A percentile compares a stretch with the other conserved stretches of the same genome.
These are phyloP conservation scores for Massarina eburnea DNA, from an alignment of 2,329 filamentous ascomycete genomes.

Conservation along the genomic window DNA sequence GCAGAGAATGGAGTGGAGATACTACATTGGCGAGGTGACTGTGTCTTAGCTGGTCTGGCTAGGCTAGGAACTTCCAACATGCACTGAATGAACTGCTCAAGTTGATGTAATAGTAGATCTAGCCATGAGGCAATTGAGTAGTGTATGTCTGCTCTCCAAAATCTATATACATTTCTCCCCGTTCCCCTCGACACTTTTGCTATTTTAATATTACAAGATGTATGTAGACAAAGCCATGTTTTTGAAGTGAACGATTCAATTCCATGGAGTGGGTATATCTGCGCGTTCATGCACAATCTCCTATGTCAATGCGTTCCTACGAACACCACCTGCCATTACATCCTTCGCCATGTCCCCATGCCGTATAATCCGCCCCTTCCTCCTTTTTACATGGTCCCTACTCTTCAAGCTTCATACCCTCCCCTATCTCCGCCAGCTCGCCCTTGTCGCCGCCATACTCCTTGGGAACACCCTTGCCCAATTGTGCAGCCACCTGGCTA, in stretches of 20 bases:
- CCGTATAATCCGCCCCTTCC: background rate
- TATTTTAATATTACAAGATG: too few relatives aligned
- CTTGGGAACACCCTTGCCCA: conserved; percentile 68
- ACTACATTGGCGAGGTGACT: too few relatives aligned
- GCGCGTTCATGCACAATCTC: background rate
- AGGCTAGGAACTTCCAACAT: too few relatives aligned
- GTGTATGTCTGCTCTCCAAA: too few relatives aligned
- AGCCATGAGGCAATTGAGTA: too few relatives aligned
- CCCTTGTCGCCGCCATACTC: conserved; percentile 76
- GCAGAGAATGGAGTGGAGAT: too few relatives aligned
- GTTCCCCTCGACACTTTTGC: too few relatives aligned
- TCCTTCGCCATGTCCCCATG: background rate
- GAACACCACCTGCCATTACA: conserved; percentile 21
- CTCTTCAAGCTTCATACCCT: conserved; percentile 43
- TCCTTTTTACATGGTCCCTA: conserved; percentile 1
- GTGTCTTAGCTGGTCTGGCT: too few relatives aligned
- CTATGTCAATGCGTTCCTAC: background rate
- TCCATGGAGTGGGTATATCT: background rate
- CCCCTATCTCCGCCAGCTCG: conserved; percentile 48
- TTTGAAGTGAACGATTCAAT: background rate
- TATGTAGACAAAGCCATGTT: background rate
- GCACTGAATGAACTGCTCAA: too few relatives aligned
- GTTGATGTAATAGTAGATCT: too few relatives aligned
- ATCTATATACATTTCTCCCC: too few relatives aligned
- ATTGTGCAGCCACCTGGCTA: conserved; percentile 64